Conservation (phyloP, 2,329 filamentous ascomycete genomes). For the Mycogone perniciosa region DNA sequence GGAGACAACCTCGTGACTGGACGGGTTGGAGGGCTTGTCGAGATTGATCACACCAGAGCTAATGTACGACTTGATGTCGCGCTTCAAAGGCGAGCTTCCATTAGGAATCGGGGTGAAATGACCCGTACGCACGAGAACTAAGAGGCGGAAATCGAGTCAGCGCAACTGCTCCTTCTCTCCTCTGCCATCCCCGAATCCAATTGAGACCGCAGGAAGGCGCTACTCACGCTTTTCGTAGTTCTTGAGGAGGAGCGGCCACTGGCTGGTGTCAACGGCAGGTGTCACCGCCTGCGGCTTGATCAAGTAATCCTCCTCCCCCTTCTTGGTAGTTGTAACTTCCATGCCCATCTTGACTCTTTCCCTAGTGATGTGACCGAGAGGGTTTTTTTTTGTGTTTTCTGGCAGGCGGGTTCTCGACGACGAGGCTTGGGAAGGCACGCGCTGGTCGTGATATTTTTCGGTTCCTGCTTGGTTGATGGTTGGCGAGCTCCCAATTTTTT, state of each 20-base stretch:
- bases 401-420: conserved; percentile 5
- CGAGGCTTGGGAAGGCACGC: conserved; percentile 2
- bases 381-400: not conserved
- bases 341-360: conserved; percentile 34
- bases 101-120: conserved; percentile 96
- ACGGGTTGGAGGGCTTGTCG: conserved; percentile 80
- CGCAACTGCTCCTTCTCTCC: not conserved
- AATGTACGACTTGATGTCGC: conserved; percentile 95
- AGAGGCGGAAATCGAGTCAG: not conserved
- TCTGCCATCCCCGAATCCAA: not conserved
- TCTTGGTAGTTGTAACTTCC: conserved; percentile 35
- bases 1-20: conserved; percentile 96
- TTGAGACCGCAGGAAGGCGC: not conserved
- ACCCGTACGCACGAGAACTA: conserved; percentile 85
- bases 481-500: conserved; percentile 18
- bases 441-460: conserved; percentile 10
- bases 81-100: conserved; percentile 83
- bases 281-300: conserved; percentile 88
- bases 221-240: conserved; percentile 86
- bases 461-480: conserved; percentile 10
- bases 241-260: conserved; percentile 90
- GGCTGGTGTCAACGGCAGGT: conserved; percentile 75
- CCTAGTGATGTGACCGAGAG: conserved; percentile 4
- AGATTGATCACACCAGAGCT: conserved; percentile 98
- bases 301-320: conserved; percentile 63